A percentile compares a stretch with the other conserved stretches of the same genome.
These are phyloP conservation scores for Pseudodiploospora longispora DNA, from an alignment of 2,329 filamentous ascomycete species.

Conservation along the genomic window DNA sequence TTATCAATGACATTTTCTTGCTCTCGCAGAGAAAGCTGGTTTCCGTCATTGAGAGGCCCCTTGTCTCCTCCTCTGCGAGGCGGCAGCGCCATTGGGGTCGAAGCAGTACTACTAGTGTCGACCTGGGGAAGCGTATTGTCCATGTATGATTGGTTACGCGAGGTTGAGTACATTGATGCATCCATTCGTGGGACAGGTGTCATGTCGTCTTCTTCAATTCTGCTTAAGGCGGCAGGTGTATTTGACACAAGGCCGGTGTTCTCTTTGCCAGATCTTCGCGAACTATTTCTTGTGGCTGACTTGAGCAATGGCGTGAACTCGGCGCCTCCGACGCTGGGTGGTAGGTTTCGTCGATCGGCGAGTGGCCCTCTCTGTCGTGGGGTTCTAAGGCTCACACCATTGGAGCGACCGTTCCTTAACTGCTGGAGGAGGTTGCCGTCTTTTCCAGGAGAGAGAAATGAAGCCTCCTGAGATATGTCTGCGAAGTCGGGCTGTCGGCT, in stretches of 20 bases:
- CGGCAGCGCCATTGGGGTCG: slow-evolving; percentile 70
- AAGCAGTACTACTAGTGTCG: slow-evolving; percentile 70
- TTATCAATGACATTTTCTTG: slow-evolving; percentile 94
- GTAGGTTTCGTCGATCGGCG: slow-evolving; percentile 63
- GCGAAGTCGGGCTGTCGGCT: slow-evolving; percentile 58
- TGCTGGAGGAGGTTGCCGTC: slow-evolving; percentile 62
- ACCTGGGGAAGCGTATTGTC: slow-evolving; percentile 68
- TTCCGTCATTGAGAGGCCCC: slow-evolving; percentile 72
- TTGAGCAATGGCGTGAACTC: slow-evolving; percentile 96
- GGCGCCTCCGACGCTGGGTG: slow-evolving; percentile 53
- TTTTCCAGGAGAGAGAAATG: slow-evolving; percentile 74
- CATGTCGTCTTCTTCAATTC: slow-evolving; percentile 62
- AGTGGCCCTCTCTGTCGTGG: slow-evolving; percentile 65
- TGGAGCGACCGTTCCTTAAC: slow-evolving; percentile 57
- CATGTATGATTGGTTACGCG: slow-evolving; percentile 55
- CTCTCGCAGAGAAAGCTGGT: slow-evolving; percentile 83
- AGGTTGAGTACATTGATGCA: slow-evolving; percentile 61
- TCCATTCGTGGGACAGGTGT: slow-evolving; percentile 68
- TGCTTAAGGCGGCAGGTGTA: slow-evolving; percentile 59
- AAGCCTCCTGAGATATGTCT: slow-evolving; percentile 79
- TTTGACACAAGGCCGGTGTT: slow-evolving; percentile 49
- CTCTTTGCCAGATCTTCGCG: slow-evolving; percentile 54
- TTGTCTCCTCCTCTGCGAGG: slow-evolving; percentile 55
- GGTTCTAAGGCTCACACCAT: slow-evolving; percentile 56
- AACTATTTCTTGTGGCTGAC: slow-evolving; percentile 64